phyloP scores from a whole-genome alignment of 2,329 filamentous ascomycete genomes.

The Aspergillus aculeatus region DNA sequence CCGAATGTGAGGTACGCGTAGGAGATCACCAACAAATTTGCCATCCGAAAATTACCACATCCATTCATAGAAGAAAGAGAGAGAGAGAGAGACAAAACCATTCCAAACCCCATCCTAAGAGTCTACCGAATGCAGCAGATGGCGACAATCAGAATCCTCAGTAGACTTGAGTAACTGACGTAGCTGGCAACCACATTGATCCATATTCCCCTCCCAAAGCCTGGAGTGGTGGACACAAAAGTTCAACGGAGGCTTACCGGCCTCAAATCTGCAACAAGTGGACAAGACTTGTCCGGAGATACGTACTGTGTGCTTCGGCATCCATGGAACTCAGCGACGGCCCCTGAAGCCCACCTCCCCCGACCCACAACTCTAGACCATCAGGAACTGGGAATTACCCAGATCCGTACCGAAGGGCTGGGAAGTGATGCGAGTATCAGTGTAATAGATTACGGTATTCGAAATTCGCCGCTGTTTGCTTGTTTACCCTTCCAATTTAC shows the following conservation, averaged over 20 bases:
- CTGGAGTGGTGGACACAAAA: not conserved
- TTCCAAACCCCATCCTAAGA: not conserved
- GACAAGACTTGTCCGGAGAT: not conserved
- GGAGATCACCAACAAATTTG: not conserved
- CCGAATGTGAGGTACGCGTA: not conserved
- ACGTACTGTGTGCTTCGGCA: conserved; percentile 2
- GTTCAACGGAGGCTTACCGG: not conserved
- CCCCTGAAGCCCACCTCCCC: conserved; percentile 6
- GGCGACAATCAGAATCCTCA: too few species aligned
- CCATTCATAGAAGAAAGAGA: too few species aligned
- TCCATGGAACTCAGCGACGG: conserved; percentile 7
- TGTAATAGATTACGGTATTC: not conserved
- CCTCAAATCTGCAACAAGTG: not conserved
- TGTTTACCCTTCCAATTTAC: not conserved
- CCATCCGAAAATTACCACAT: not conserved
- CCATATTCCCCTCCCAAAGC: not conserved
- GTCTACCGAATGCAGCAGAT: not conserved
- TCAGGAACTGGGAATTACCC: not conserved
- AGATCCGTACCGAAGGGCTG: not conserved
- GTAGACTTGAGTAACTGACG: not conserved
- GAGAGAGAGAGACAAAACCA: too few species aligned
- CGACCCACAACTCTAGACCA: not conserved
- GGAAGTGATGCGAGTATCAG: not conserved
- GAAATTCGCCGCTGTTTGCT: not conserved
- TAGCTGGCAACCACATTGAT: not conserved